phyloP scores from a whole-genome alignment of 495 filamentous ascomycete genomes.

The Trichoderma erinaceum region DNA sequence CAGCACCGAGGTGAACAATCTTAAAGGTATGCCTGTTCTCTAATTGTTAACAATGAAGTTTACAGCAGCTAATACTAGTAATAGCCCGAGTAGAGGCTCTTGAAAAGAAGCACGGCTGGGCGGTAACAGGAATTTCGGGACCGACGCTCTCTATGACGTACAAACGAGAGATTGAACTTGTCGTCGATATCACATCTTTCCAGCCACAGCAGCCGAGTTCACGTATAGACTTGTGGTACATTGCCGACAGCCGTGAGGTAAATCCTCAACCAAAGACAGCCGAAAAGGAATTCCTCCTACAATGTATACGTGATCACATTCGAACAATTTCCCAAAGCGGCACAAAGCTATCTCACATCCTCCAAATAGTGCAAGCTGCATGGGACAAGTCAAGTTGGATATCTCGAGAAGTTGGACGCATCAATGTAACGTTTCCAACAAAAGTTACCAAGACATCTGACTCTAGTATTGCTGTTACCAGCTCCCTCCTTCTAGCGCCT shows the following conservation, averaged over 20 bases:
- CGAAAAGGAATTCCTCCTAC: constrained; percentile 66
- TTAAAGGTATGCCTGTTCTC: constrained; percentile 54
- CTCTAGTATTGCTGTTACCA: constrained; percentile 46
- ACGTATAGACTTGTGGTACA: constrained; percentile 49
- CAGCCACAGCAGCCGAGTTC: constrained; percentile 25
- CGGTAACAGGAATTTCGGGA: constrained; percentile 55
- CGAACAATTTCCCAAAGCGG: constrained; percentile 45
- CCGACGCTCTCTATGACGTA: constrained; percentile 73
- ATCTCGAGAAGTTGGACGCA: constrained; percentile 46
- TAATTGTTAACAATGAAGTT: not conserved
- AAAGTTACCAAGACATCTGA: constrained; percentile 49
- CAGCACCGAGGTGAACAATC: constrained; percentile 61
- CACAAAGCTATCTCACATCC: constrained; percentile 47
- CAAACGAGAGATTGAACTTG: constrained; percentile 65
- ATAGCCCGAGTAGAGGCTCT: constrained; percentile 61
- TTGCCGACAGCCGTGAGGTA: constrained; percentile 43
- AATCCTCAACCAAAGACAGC: constrained; percentile 39
- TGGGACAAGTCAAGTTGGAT: constrained; percentile 55
- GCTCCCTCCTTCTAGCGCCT: constrained; percentile 49
- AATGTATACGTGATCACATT: constrained; percentile 54
- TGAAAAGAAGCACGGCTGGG: constrained; percentile 73
- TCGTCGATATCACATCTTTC: constrained; percentile 64
- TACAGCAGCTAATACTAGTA: constrained; percentile 17
- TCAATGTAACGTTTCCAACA: constrained; percentile 50
- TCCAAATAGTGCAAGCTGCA: constrained; percentile 46